Percentiles rank a stretch among this genome's conserved stretches.
phyloP scores from a whole-genome alignment of 306 rosid species.

The Heteromeles arbutifolia region DNA sequence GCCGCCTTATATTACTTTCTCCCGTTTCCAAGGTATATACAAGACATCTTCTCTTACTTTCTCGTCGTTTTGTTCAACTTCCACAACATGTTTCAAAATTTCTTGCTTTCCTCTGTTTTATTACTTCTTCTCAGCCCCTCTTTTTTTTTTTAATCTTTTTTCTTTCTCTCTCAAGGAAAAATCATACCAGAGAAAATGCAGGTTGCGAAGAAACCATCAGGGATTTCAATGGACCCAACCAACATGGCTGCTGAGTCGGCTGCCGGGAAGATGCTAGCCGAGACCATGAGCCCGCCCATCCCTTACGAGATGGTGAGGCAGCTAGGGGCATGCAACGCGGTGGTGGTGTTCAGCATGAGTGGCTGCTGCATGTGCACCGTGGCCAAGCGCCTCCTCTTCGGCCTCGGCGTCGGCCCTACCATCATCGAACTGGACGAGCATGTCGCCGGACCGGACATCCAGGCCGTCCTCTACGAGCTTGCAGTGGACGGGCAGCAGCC shows the following conservation, averaged over 20 bases:
- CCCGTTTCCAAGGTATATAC: not conserved
- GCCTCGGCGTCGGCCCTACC: constrained; percentile 79
- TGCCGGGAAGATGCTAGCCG: not conserved
- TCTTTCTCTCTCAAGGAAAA: not conserved
- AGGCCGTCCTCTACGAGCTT: constrained; percentile 40
- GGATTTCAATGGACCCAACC: constrained; percentile 4
- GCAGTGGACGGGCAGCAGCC: constrained; percentile 17
- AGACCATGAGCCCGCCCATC: not conserved
- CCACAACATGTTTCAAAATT: too few relatives aligned
- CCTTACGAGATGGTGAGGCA: constrained; percentile 41
- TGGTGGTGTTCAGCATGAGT: constrained; percentile 68
- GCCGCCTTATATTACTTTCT: not conserved
- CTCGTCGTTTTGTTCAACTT: not conserved
- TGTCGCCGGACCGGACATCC: constrained; percentile 34
- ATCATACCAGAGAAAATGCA: constrained; percentile 16
- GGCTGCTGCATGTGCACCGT: constrained; percentile 84
- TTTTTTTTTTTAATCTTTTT: not conserved
- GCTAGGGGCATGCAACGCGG: constrained; percentile 53
- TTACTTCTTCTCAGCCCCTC: not conserved
- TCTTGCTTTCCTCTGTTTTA: too few relatives aligned
- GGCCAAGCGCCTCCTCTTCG: constrained; percentile 66
- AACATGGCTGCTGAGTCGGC: not conserved
- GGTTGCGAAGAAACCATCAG: constrained; percentile 25
- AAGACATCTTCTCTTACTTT: not conserved
- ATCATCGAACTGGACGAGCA: constrained; percentile 65